Conservation (phyloP, 176 grass and related monocot species). For the Musa acuminata region DNA sequence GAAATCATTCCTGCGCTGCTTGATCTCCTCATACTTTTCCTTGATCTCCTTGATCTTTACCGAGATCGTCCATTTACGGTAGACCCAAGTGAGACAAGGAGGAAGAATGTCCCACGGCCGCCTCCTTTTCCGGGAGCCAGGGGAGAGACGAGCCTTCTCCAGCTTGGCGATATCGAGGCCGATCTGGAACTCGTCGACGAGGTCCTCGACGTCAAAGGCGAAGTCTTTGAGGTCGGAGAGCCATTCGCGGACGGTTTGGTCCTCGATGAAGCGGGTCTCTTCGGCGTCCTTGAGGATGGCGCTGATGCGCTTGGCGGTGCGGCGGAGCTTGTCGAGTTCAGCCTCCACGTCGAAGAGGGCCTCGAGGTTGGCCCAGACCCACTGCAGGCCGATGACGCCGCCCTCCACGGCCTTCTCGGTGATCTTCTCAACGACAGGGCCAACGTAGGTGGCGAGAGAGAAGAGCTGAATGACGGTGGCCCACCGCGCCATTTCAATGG, state of each 20-base stretch:
- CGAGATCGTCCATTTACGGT: no score
- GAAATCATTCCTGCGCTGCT: neutral
- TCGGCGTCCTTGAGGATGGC: slow-evolving; percentile 16
- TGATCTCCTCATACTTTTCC: slow-evolving; percentile 10
- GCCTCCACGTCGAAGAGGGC: neutral
- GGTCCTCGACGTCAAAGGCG: no score
- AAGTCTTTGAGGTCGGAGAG: no score
- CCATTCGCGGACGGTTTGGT: no score
- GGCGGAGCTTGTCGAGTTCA: neutral
- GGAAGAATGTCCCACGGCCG: no score
- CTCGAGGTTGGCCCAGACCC: neutral
- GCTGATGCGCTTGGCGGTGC: slow-evolving; percentile 1
- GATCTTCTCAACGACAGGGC: neutral
- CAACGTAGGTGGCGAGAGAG: neutral
- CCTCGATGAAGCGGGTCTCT: no score
- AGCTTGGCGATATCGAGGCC: no score
- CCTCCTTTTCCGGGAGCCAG: no score
- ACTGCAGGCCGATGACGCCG: neutral
- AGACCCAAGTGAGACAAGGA: no score
- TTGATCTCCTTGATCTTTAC: slow-evolving; percentile 18
- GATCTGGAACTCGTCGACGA: no score
- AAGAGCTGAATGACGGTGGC: neutral
- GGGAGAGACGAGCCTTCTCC: no score
- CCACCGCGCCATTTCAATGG: neutral
- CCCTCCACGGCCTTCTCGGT: neutral